phyloP scores from a whole-genome alignment of 805 yeast species.

The Teunomyces stri region DNA sequence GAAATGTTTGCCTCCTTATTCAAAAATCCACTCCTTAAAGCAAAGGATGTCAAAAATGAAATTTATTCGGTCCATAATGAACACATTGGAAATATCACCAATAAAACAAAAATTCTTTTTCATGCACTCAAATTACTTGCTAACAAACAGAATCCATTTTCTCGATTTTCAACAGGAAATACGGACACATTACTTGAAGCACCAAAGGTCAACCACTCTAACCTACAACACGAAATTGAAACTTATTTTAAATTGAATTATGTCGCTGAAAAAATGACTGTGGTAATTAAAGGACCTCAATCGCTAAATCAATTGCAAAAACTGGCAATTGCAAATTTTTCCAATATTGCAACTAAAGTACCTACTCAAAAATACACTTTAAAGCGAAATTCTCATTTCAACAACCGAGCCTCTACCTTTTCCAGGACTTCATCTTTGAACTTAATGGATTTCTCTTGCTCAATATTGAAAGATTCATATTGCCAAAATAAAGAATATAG shows the following conservation, averaged over 20 bases:
- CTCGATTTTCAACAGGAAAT: slow-evolving; percentile 66
- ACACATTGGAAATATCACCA: slow-evolving; percentile 52
- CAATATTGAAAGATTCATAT: background rate
- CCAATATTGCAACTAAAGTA: slow-evolving; percentile 21
- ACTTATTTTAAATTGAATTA: slow-evolving; percentile 44
- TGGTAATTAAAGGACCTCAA: slow-evolving; percentile 66
- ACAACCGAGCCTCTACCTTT: background rate
- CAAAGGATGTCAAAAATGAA: slow-evolving; percentile 45
- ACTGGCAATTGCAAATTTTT: slow-evolving; percentile 45
- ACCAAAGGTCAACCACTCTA: slow-evolving; percentile 29
- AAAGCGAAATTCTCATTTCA: background rate
- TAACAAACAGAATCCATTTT: slow-evolving; percentile 49
- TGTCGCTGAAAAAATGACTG: slow-evolving; percentile 47
- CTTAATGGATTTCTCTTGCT: background rate
- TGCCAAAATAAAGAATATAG: background rate
- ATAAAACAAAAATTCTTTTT: slow-evolving; percentile 46
- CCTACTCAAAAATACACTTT: background rate
- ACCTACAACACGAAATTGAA: slow-evolving; percentile 34
- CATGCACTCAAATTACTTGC: slow-evolving; percentile 59
- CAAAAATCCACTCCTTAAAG: slow-evolving; percentile 48
- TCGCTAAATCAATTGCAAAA: slow-evolving; percentile 57
- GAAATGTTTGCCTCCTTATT: slow-evolving; percentile 52
- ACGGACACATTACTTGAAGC: slow-evolving; percentile 43
- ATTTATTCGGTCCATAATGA: slow-evolving; percentile 64
- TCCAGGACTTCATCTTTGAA: background rate